Conservation (phyloP, 2,329 filamentous ascomycete genomes). For the Fusarium newnesense region DNA sequence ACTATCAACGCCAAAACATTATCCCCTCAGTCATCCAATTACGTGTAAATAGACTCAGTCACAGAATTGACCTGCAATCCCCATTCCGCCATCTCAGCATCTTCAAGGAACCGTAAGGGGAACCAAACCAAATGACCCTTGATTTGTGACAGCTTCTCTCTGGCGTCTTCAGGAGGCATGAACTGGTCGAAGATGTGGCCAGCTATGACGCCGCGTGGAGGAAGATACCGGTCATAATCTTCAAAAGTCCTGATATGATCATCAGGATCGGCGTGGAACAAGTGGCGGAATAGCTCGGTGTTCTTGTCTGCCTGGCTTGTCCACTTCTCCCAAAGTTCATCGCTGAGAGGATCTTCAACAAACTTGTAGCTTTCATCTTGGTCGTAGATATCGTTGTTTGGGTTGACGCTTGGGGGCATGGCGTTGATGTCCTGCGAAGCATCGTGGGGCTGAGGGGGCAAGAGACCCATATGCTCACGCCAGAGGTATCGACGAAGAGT, state of each 20-base stretch:
- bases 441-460: slow-evolving; percentile 78
- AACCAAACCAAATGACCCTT: slow-evolving; percentile 95
- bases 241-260: slow-evolving; percentile 86
- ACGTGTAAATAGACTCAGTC: slow-evolving; percentile 90
- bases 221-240: slow-evolving; percentile 86
- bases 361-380: slow-evolving; percentile 70
- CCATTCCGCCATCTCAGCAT: slow-evolving; percentile 89
- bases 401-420: slow-evolving; percentile 73
- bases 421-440: slow-evolving; percentile 76
- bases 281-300: slow-evolving; percentile 78
- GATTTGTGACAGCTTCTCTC: slow-evolving; percentile 79
- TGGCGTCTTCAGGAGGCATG: slow-evolving; percentile 76
- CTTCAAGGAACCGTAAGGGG: slow-evolving; percentile 86
- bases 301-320: slow-evolving; percentile 74
- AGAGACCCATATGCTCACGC: slow-evolving; percentile 88
- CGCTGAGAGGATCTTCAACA: slow-evolving; percentile 76
- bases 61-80: slow-evolving; percentile 86
- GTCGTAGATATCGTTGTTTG: slow-evolving; percentile 71
- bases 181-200: slow-evolving; percentile 89
- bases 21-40: not conserved
- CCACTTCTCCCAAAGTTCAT: slow-evolving; percentile 76
- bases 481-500: slow-evolving; percentile 85
- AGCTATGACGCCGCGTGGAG: slow-evolving; percentile 75
- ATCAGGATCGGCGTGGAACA: slow-evolving; percentile 91
- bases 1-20: not conserved